Conservation (phyloP, 371 early-diverging fungal species). For the Batrachochytrium dendrobatidis region DNA sequence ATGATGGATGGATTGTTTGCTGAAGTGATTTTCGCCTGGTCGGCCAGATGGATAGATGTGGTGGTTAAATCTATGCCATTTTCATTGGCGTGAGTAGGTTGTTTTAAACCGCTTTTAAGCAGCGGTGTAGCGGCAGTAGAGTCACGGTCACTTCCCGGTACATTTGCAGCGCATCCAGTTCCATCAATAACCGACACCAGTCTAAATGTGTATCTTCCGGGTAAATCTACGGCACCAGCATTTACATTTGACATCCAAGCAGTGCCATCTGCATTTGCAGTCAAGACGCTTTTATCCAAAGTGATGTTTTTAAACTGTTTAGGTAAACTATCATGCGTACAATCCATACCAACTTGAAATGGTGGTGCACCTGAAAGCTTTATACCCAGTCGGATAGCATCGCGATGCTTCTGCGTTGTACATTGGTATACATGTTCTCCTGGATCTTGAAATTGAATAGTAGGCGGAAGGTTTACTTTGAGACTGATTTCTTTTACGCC, state of each 20-base stretch:
- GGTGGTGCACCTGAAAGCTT: slow-evolving; percentile 29
- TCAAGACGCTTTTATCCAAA: neutral
- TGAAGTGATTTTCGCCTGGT: slow-evolving; percentile 32
- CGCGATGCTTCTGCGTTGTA: neutral
- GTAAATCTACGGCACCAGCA: neutral
- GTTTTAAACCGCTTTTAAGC: neutral
- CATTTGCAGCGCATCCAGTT: slow-evolving; percentile 22
- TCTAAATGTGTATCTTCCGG: slow-evolving; percentile 28
- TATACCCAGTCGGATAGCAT: slow-evolving; percentile 12
- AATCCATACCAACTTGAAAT: slow-evolving; percentile 24
- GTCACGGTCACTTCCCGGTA: neutral
- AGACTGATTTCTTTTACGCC: neutral
- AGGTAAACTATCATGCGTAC: slow-evolving; percentile 30
- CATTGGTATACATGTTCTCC: slow-evolving; percentile 25
- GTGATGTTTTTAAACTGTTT: slow-evolving; percentile 9
- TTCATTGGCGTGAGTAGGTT: neutral
- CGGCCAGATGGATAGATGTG: slow-evolving; percentile 30
- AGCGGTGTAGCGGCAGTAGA: neutral
- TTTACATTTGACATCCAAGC: neutral
- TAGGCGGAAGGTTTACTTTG: slow-evolving; percentile 21
- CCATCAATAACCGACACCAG: slow-evolving; percentile 29
- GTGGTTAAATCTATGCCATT: slow-evolving; percentile 8
- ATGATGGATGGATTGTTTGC: slow-evolving; percentile 3
- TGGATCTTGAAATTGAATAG: slow-evolving; percentile 23
- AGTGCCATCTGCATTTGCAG: slow-evolving; percentile 3